A percentile compares a stretch with the other conserved stretches of the same genome.
Evolutionary conservation across 1,284 basidiomycete species (phyloP).

Genomic region (Cryptococcus depauperatus): DNA sequence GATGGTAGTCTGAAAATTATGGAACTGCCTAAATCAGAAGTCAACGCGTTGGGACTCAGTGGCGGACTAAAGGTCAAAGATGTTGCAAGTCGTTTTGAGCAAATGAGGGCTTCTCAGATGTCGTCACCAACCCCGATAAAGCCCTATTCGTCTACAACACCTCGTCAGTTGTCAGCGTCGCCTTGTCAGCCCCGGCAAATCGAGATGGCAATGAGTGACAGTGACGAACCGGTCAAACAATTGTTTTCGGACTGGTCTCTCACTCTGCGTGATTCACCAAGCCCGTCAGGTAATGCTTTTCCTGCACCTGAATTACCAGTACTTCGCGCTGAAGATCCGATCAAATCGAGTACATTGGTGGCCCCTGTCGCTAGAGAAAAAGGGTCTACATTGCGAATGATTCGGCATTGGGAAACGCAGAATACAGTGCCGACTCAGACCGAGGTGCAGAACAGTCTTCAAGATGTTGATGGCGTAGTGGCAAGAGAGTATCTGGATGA

Average conservation of each 20-base stretch:
- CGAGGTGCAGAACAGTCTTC: constrained; percentile 2
- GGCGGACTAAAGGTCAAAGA: constrained; percentile 22
- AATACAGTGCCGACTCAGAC: background rate
- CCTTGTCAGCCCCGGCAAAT: too few relatives aligned
- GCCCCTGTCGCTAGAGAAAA: too few relatives aligned
- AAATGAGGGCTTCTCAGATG: background rate
- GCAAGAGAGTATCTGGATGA: constrained; percentile 30
- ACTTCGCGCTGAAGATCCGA: too few relatives aligned
- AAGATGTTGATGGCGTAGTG: constrained; percentile 10
- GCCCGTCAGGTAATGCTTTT: too few relatives aligned
- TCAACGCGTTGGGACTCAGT: constrained; percentile 12
- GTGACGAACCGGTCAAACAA: too few relatives aligned
- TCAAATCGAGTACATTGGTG: too few relatives aligned
- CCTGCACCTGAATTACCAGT: too few relatives aligned
- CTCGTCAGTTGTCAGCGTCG: background rate
- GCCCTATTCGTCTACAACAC: background rate
- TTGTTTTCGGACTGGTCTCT: too few relatives aligned
- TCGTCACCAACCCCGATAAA: background rate
- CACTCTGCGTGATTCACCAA: too few relatives aligned
- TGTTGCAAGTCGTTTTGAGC: constrained; percentile 20
- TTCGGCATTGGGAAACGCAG: constrained; percentile 33
- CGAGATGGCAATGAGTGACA: too few relatives aligned
- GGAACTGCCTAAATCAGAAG: background rate
- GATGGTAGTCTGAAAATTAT: background rate
- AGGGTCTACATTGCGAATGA: constrained; percentile 32